Base-by-base conservation (phyloP, 768 basidiomycete species). In the Leccinum aurantiacum region DNA sequence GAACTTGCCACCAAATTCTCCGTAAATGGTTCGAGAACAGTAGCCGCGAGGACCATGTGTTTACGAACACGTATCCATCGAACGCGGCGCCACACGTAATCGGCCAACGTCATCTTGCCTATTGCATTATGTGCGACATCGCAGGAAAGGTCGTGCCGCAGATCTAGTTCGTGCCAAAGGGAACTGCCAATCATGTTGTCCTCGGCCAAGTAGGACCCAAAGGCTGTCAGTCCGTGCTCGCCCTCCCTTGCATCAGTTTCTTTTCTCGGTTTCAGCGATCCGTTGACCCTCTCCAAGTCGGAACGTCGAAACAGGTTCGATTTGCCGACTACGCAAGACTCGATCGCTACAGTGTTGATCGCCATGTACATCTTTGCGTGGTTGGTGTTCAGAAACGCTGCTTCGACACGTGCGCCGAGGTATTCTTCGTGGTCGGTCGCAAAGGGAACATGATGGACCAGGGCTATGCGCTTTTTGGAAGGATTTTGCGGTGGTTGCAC, bases 281-380 rank as follows among this genome's bases (percentile, higher is more conserved):
- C 89, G 62, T 88, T 85, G 58, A 93, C 80, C 27, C 82, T 82
- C 58, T 93, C 88, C 53, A 98, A 72, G 73, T 96, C 93, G 29
- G 92, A 92, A 50, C 92, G 89, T 49, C 93, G 87, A 74, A 95
- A 98, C 53, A 99, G 71, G 72, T 94, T 95, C 44, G 94, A 96
- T 76, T 99, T 99, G 63, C 97, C 97, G 60, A 97, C 89, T 5
- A 98, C 94, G 68, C 97, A 99, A 1, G 95, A 96, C 57, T 97
- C 96, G 47, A 95, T 76, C 11, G 90, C 92, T 50, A 90, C 77
- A 0, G 89, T 84, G 76, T 96, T 95, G 71, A 98, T 93, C 10
- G 94, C 95, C 55, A 98, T 82, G 68, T 98, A 98, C 91, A 98
- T 95, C 76, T 95, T 98, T 25, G 96, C 93, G 68, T 98, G 97